A percentile compares a stretch with the other conserved stretches of the same genome.
Conservation (phyloP, 1,284 basidiomycete species). For the Apiotrichum domesticum region DNA sequence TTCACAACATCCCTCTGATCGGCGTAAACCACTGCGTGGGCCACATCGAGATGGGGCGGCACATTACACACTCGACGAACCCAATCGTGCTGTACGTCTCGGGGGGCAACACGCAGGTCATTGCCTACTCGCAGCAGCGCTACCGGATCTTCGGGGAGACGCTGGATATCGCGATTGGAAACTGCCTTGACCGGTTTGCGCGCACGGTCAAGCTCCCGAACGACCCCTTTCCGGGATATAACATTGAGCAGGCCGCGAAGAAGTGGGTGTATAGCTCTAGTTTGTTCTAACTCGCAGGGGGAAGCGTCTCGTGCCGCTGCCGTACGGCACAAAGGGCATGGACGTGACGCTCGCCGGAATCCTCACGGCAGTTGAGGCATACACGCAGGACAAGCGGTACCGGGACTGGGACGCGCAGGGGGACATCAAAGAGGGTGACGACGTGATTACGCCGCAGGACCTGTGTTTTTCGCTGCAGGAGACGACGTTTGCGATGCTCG, state of each 20-base stretch:
- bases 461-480: slow-evolving; percentile 97
- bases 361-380: slow-evolving; percentile 79
- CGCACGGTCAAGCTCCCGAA: slow-evolving; percentile 93
- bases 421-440: slow-evolving; percentile 32
- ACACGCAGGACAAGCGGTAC: slow-evolving; percentile 73
- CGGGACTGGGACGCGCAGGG: slow-evolving; percentile 46
- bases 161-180: slow-evolving; percentile 96
- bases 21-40: slow-evolving; percentile 99
- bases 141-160: slow-evolving; percentile 99
- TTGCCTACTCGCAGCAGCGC: slow-evolving; percentile 95
- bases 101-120: slow-evolving; percentile 98
- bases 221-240: slow-evolving; percentile 95
- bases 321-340: slow-evolving; percentile 99
- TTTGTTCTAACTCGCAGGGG: slow-evolving; percentile 36
- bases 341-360: slow-evolving; percentile 93
- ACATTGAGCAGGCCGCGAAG: slow-evolving; percentile 94
- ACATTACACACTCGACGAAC: slow-evolving; percentile 89
- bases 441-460: slow-evolving; percentile 85
- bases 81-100: slow-evolving; percentile 98
- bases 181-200: slow-evolving; percentile 96
- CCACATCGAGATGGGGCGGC: slow-evolving; percentile 97
- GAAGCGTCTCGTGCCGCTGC: slow-evolving; percentile 66
- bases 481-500: slow-evolving; percentile 96
- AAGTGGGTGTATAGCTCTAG: slow-evolving; percentile 53
- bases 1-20: slow-evolving; percentile 86